Evolutionary conservation across 305 asterid species (phyloP).

Genomic region (Ilex paraguariensis): DNA sequence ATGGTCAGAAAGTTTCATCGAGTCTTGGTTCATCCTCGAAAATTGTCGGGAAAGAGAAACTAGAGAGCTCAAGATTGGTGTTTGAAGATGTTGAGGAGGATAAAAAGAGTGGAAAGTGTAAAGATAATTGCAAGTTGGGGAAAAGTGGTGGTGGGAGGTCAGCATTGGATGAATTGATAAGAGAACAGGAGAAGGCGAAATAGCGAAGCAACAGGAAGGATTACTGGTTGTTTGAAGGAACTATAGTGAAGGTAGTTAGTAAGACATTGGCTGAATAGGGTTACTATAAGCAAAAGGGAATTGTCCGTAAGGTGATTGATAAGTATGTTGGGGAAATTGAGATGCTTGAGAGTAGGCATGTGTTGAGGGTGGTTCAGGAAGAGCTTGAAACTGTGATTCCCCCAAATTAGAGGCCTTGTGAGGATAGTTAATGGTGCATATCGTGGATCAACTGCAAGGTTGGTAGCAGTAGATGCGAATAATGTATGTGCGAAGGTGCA

Average conservation of each 20-base stretch:
- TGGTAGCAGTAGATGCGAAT: constrained; percentile 54
- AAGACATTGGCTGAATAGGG: constrained; percentile 69
- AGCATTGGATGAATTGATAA: constrained; percentile 71
- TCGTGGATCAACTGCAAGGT: constrained; percentile 67
- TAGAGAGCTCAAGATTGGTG: constrained; percentile 37
- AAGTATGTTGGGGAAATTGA: constrained; percentile 82
- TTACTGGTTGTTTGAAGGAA: constrained; percentile 79
- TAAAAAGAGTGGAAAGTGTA: constrained; percentile 35
- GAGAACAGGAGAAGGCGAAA: constrained; percentile 73
- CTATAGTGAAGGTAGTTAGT: constrained; percentile 82
- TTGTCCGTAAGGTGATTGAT: constrained; percentile 66
- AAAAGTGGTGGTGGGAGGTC: constrained; percentile 37
- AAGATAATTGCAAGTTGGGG: constrained; percentile 24
- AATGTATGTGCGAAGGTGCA: constrained; percentile 72
- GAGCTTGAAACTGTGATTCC: constrained; percentile 95
- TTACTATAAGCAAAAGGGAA: constrained; percentile 84
- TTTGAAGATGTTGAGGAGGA: constrained; percentile 57
- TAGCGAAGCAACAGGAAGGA: constrained; percentile 82
- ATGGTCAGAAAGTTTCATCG: constrained; percentile 53
- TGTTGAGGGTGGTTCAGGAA: constrained; percentile 79
- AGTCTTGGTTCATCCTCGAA: constrained; percentile 49
- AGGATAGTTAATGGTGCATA: constrained; percentile 84
- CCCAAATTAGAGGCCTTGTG: constrained; percentile 86
- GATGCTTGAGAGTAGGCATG: constrained; percentile 85
- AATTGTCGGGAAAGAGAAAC: constrained; percentile 31